These are phyloP conservation scores for Colletotrichum magnum DNA, from an alignment of 2,329 filamentous ascomycete species.

Conservation along the genomic window DNA sequence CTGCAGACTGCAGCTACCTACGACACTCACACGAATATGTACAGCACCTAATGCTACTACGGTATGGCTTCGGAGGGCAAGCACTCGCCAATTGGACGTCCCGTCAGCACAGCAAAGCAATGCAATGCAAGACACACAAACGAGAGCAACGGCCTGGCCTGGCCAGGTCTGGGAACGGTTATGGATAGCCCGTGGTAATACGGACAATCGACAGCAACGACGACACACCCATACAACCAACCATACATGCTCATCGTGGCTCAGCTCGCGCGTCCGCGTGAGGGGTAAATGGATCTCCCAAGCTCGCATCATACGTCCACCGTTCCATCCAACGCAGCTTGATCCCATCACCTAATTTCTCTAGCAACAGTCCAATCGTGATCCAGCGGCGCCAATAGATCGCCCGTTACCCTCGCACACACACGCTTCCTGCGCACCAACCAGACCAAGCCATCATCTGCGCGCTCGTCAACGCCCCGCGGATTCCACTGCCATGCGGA, in stretches of 20 bases:
- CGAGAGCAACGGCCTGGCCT: too few species aligned
- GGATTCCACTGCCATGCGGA: constrained; percentile 15
- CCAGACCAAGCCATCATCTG: background rate
- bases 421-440: constrained; percentile 3
- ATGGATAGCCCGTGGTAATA: background rate
- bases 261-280: constrained; percentile 14
- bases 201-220: constrained; percentile 20
- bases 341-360: constrained; percentile 30
- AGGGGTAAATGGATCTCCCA: constrained; percentile 38
- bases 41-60: background rate
- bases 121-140: constrained; percentile 21
- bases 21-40: background rate
- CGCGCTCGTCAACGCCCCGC: background rate
- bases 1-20: background rate
- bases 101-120: background rate
- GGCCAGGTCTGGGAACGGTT: too few species aligned
- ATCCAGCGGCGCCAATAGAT: constrained; percentile 4
- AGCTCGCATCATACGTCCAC: constrained; percentile 31
- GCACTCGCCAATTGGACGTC: too few species aligned
- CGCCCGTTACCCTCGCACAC: constrained; percentile 17
- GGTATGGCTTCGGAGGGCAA: too few species aligned
- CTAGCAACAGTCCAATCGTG: constrained; percentile 12
- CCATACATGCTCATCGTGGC: constrained; percentile 26
- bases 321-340: constrained; percentile 31
- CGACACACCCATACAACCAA: background rate